Base-by-base conservation (phyloP, 768 basidiomycete species). In the Ramaria sp. region DNA sequence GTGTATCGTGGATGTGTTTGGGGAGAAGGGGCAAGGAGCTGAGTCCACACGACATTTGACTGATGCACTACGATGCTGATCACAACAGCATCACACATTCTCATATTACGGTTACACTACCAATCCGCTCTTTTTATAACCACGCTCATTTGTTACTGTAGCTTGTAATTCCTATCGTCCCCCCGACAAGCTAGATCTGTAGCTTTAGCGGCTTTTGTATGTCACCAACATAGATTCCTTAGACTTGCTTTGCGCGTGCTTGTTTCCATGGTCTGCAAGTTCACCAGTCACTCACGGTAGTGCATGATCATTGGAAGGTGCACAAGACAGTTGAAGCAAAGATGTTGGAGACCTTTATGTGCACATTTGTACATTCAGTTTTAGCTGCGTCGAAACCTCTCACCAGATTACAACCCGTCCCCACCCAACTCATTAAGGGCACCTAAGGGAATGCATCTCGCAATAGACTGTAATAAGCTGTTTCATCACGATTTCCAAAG, bases 401-500 rank as follows among this genome's bases (percentile, higher is more conserved):
- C 45, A 24, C 22, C 45, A 47, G 28, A 7, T 20, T n/a, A 47
- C 45, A 47, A 18, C 8, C 22, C 24, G 7, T 24, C 27, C 45
- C 15, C 22, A 10, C 28, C 22, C 25, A 15, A 16, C 24, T 24
- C 28, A 7, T 24, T 10, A 10, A 47, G 18, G 20, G 39, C 9
- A 34, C 9, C 13, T 13, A 2, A 9, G 9, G 8, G 32, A 34
- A 1, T 13, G 32, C 7, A 10, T 32, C 30, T 32, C 30, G 30
- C 30, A 39, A 39, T 16, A 41, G 7, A n/a, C 16, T n/a, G 39
- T n/a, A n/a, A n/a, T 41, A 22, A 16, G 12, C 8, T 13, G 45
- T 27, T 25, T 5, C 9, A 71, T 71, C 71, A 91, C 78, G 89
- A 91, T 74, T 90, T 92, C 89, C 89, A 92, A 73, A 92, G 82